Evolutionary conservation across 495 filamentous ascomycete species (phyloP), one percentile per base, ranked within the genome.

Genomic region (Aspergillus ellipticus): DNA sequence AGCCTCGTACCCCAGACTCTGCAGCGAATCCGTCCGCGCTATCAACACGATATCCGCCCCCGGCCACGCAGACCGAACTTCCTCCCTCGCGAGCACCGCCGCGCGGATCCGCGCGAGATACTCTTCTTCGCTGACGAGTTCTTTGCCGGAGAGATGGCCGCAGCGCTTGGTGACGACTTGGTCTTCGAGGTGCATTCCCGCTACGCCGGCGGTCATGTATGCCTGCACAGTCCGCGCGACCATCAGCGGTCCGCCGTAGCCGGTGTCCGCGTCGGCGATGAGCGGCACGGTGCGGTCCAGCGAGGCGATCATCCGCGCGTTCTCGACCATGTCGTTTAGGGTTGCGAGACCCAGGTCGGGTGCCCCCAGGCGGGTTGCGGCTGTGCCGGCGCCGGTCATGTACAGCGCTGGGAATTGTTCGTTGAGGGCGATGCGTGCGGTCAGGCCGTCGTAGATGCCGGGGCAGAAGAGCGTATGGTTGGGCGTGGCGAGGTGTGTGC

Each of bases 121-220:
- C 10, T 70, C 70, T 3, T 72, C 65, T 2, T 50, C 54, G 31
- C 57, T 50, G 29, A 86, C 82, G n/a, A 87, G 66, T 29, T 78
- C 69, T 58, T 88, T 88, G 28, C 80, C 75, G 0, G 45, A 51
- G 9, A 84, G 67, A 48, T 83, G 79, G 6, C 81, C 82, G 64
- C 81, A 83, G 7, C 80, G 82, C 61, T 87, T 87, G 37, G 69
- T 78, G 31, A 66, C 63, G 10, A 84, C 74, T 62, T 87, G 82
- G 72, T 87, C 84, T 67, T 88, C 85, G 53, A 87, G 74, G 54
- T 87, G 82, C 42, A 86, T 69, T 10, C 74, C 85, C 0, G 85
- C 84, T 2, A 87, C 79, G 26, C 82, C 82, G 15, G 78, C 71
- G 6, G 69, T 69, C 31, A 78, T 76, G 63, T 86, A 87, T 45